Evolutionary conservation across 2,329 filamentous ascomycete species (phyloP).

Genomic region (Cladosporium sp.): DNA sequence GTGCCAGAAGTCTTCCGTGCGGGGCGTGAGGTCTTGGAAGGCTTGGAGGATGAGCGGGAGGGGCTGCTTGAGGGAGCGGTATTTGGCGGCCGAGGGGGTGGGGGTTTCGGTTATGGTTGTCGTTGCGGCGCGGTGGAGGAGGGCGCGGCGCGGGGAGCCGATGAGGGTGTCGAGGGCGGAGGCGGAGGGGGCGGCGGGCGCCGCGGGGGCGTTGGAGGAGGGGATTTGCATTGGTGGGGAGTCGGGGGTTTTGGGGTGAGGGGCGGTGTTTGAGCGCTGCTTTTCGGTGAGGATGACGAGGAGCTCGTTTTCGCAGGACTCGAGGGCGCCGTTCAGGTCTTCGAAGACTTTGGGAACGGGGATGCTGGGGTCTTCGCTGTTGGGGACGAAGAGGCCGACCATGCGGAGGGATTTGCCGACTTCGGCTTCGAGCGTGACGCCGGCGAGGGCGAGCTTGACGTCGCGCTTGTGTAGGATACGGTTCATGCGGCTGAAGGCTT

Average conservation of each 20-base stretch:
- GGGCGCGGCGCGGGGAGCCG: slow-evolving; percentile 73
- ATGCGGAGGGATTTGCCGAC: slow-evolving; percentile 74
- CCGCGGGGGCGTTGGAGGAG: not conserved
- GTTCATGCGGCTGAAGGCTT: slow-evolving; percentile 90
- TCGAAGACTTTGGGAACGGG: slow-evolving; percentile 62
- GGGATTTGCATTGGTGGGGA: slow-evolving; percentile 35
- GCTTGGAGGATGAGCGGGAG: slow-evolving; percentile 87
- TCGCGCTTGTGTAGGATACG: slow-evolving; percentile 70
- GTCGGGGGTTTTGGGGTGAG: slow-evolving; percentile 36
- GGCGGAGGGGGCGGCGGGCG: not conserved
- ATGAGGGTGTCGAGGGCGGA: slow-evolving; percentile 28
- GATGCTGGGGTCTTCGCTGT: slow-evolving; percentile 56
- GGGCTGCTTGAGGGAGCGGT: slow-evolving; percentile 83
- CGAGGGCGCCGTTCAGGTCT: slow-evolving; percentile 85
- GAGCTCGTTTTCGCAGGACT: slow-evolving; percentile 91
- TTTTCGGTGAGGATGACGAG: slow-evolving; percentile 48
- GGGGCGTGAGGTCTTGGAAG: slow-evolving; percentile 79
- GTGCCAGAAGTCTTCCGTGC: slow-evolving; percentile 96
- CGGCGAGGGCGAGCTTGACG: slow-evolving; percentile 76
- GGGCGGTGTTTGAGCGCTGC: slow-evolving; percentile 31
- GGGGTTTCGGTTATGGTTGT: slow-evolving; percentile 59
- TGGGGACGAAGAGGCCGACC: slow-evolving; percentile 72
- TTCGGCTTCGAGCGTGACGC: slow-evolving; percentile 67
- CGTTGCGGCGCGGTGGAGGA: slow-evolving; percentile 71
- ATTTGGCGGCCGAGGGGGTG: slow-evolving; percentile 54